Evolutionary conservation across 805 yeast species (phyloP).

Genomic region (Myxozyma neotropica): DNA sequence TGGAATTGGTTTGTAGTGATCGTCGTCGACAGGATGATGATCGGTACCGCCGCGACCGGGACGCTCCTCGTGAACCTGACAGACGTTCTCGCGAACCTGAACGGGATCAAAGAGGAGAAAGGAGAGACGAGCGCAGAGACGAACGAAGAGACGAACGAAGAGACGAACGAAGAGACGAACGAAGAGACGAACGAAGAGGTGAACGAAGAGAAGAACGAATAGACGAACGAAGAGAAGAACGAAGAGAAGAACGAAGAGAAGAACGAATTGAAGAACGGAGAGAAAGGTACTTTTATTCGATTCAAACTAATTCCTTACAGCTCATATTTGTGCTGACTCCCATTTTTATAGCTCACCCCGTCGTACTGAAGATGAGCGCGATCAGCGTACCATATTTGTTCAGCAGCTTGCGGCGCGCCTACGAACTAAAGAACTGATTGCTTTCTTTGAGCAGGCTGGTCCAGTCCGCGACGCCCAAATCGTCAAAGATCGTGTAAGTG

Average conservation of each 20-base stretch:
- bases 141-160: neutral
- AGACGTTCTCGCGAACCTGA: slow-evolving; percentile 1
- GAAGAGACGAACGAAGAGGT: neutral
- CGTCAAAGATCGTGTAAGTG: slow-evolving; percentile 41
- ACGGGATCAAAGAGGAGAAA: slow-evolving; percentile 1
- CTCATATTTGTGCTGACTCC: too few species aligned
- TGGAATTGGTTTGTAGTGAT: neutral
- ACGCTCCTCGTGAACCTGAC: neutral
- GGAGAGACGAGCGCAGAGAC: neutral
- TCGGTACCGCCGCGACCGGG: slow-evolving; percentile 3
- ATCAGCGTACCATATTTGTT: slow-evolving; percentile 43
- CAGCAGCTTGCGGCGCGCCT: slow-evolving; percentile 43
- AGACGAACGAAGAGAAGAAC: neutral
- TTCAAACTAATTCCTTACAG: too few species aligned
- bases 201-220: neutral
- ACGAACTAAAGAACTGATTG: slow-evolving; percentile 39
- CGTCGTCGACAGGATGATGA: neutral
- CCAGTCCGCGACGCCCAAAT: slow-evolving; percentile 43
- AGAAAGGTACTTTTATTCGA: neutral
- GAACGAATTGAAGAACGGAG: neutral
- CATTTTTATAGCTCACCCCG: slow-evolving; percentile 34
- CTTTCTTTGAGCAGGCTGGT: slow-evolving; percentile 43
- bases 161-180: slow-evolving; percentile 7
- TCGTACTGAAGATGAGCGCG: slow-evolving; percentile 40
- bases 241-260: slow-evolving; percentile 2